Conservation (phyloP, 1,284 basidiomycete species). For the Leccinum insolens region DNA sequence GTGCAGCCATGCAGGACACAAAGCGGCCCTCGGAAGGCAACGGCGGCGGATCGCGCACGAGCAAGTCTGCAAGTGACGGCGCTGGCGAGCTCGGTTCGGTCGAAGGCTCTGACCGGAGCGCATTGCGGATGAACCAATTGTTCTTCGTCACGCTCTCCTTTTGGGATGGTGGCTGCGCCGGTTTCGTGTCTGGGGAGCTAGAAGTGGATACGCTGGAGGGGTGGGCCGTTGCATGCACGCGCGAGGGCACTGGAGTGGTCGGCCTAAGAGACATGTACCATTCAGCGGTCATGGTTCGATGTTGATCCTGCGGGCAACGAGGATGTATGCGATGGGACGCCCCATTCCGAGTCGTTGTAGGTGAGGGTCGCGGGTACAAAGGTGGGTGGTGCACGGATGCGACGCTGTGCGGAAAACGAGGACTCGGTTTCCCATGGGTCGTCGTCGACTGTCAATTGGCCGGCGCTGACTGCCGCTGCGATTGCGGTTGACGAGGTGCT, state of each 20-base stretch:
- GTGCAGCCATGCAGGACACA: conserved; percentile 63
- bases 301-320: not conserved
- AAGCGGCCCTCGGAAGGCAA: conserved; percentile 51
- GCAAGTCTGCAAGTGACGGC: conserved; percentile 65
- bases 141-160: conserved; percentile 44
- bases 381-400: conserved; percentile 43
- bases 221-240: not conserved
- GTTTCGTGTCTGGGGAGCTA: not conserved
- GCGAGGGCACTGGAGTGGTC: conserved; percentile 7
- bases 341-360: conserved; percentile 39
- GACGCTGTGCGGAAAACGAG: conserved; percentile 41
- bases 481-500: too few relatives aligned
- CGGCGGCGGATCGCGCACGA: conserved; percentile 71
- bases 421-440: conserved; percentile 50
- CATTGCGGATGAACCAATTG: conserved; percentile 71
- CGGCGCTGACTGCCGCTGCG: conserved; percentile 20
- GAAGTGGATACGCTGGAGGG: conserved; percentile 15
- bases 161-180: conserved; percentile 2
- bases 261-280: conserved; percentile 32
- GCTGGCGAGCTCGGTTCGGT: conserved; percentile 39
- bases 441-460: conserved; percentile 38
- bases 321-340: conserved; percentile 6
- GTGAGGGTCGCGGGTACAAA: conserved; percentile 59
- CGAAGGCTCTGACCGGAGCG: conserved; percentile 48
- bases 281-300: conserved; percentile 15